Base-by-base conservation (phyloP, 768 basidiomycete genomes). In the Fistulinella prunicolor region DNA sequence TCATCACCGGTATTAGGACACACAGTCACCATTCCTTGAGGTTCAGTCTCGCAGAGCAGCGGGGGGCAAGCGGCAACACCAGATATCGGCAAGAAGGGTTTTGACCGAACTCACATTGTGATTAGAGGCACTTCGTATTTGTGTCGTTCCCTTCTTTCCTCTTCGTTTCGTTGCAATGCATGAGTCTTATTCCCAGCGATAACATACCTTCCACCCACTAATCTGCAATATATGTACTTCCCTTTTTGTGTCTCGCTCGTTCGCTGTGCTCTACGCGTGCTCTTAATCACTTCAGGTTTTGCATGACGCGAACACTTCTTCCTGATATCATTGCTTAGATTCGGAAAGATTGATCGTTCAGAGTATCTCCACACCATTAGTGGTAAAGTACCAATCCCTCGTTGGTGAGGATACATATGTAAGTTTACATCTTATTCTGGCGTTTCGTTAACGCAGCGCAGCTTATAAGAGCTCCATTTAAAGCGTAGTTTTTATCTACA, bases 31-130 rank as follows among this genome's bases (percentile, higher is more conserved):
- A 3, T 69, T 98, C 17, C 89, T 97, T 67, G 94, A 95, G 3
- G 87, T 98, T 38, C 95, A 98, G 62, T 98, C 97, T 73, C 83
- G 95, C 39, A 78, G 95, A 51, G 80, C 85, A 1, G 81, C 87
- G 22, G 94, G 94, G 1, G 90, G 95, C 56, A 89, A 87, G 0
- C 97, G 94, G 94, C 93, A 96, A 68, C 96, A 98, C 68, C 92
- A 94, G 65, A 93, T 93, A 89, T 78, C 97, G 34, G 94, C 90
- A 20, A 78, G 89, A 56, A 78, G 89, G 50, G 90, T 93, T 32
- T 70, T 93, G 57, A 93, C 89, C 30, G 90, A 93, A 66, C 77
- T 93, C 64, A 92, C 92, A 70, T 70, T 93, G 75, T 92, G 70
- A 80, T 58, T 32, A 32, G 7, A 12, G 26, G n/a, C n/a, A 39